Evolutionary conservation across 2,329 filamentous ascomycete species (phyloP), one percentile per base, ranked within the genome.

Genomic region (Annulohypoxylon truncatum): DNA sequence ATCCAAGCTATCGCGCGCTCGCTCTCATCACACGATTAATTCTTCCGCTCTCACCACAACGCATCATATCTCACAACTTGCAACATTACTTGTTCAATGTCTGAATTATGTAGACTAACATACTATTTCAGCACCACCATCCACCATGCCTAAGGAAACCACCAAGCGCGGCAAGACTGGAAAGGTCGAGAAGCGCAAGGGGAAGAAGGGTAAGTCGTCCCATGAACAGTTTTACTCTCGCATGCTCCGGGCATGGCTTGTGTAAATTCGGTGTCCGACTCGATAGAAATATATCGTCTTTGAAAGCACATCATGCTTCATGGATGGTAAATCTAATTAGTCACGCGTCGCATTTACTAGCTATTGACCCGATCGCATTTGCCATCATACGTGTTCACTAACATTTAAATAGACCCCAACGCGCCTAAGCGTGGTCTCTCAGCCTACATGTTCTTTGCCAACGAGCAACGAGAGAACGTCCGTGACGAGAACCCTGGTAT

Each of bases 371-470:
- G 18, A 31, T 18, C 38, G 13, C 47, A 15, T 24, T 13, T 46
- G 22, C 28, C 24, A n/a, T 28, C 3, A 24, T 24, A 12, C 42
- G 28, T 18, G 12, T 50, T 29, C 2, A 42, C 61, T 66, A 67
- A 66, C 72, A 68, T 28, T 38, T 63, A 9, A 18, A 26, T 76
- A 97, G 94, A 97, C 83, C 94, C 94, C 82, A 97, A 97, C 84
- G 95, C 94, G 67, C 96, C 96, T 81, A 99, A 98, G 94, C 94
- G 96, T 83, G 96, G 95, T 86, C 93, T 99, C 53, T 98, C 96
- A 57, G 96, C 96, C 71, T 99, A 99, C 90, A 99, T 99, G 96
- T 98, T 98, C 91, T 99, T 98, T 81, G 96, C 96, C 89, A 98
- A 98, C 79, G 96, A 98, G 84, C 93, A 97, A 85, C 94, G 96